These are phyloP conservation scores for Boletus coccyginus DNA, from an alignment of 768 basidiomycete genomes.

Conservation along the genomic window DNA sequence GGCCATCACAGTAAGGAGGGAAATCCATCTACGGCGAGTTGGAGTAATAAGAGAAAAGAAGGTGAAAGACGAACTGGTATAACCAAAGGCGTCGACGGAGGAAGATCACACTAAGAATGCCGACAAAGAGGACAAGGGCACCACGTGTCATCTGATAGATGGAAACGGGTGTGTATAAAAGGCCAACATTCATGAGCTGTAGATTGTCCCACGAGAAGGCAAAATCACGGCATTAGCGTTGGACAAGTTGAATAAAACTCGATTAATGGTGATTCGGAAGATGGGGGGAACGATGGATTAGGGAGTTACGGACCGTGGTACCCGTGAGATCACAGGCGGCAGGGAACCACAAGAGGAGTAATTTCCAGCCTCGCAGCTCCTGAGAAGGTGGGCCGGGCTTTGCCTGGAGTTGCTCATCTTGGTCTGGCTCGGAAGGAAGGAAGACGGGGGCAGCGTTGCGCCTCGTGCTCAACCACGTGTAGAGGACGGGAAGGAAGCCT, in stretches of 20 bases:
- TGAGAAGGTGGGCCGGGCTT: conserved; percentile 32
- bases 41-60: conserved; percentile 2
- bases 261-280: conserved; percentile 7
- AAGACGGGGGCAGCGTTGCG: conserved; percentile 48
- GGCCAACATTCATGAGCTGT: conserved; percentile 90
- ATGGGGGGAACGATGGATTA: conserved; percentile 9
- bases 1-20: conserved; percentile 82
- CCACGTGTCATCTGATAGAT: conserved; percentile 98
- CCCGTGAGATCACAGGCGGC: conserved; percentile 88
- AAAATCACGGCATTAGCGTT: conserved; percentile 19
- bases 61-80: conserved; percentile 64
- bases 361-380: conserved; percentile 61
- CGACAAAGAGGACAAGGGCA: conserved; percentile 92
- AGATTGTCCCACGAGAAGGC: conserved; percentile 12
- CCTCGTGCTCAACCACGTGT: conserved; percentile 57
- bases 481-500: conserved; percentile 86
- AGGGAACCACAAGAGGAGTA: conserved; percentile 83
- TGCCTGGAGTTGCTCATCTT: conserved; percentile 39
- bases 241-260: conserved; percentile 2
- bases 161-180: conserved; percentile 94
- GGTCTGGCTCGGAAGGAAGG: conserved; percentile 50
- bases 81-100: conserved; percentile 80
- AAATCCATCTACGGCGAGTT: conserved; percentile 66
- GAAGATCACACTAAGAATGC: conserved; percentile 87
- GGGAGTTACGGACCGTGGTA: conserved; percentile 65